Conservation (phyloP, 805 yeast species). For the Candida stauntonica region DNA sequence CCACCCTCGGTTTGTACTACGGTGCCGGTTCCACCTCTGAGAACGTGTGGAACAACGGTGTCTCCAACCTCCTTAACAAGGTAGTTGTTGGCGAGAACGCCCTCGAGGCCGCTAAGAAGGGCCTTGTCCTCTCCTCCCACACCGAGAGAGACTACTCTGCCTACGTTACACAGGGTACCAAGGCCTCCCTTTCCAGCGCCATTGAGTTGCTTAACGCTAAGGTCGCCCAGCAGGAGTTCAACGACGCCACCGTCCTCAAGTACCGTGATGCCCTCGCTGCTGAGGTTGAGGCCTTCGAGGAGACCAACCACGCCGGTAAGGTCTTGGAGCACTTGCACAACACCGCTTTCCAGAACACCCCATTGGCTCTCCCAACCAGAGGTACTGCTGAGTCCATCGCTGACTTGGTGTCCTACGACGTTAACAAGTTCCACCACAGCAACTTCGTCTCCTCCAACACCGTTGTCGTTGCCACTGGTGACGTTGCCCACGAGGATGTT, state of each 20-base stretch:
- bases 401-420: slow-evolving; percentile 54
- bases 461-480: slow-evolving; percentile 70
- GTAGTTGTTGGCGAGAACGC: slow-evolving; percentile 37
- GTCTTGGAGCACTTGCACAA: slow-evolving; percentile 74
- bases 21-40: slow-evolving; percentile 81
- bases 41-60: slow-evolving; percentile 79
- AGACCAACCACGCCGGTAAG: slow-evolving; percentile 45
- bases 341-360: slow-evolving; percentile 83
- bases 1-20: slow-evolving; percentile 65
- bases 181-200: slow-evolving; percentile 48
- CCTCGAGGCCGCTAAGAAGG: slow-evolving; percentile 40
- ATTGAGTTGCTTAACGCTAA: slow-evolving; percentile 45
- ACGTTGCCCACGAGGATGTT: slow-evolving; percentile 62
- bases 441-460: slow-evolving; percentile 60
- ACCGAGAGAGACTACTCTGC: slow-evolving; percentile 64
- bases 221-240: slow-evolving; percentile 33
- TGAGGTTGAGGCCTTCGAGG: slow-evolving; percentile 52
- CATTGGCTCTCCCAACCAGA: slow-evolving; percentile 68
- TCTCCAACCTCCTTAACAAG: slow-evolving; percentile 58
- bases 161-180: slow-evolving; percentile 50
- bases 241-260: slow-evolving; percentile 42
- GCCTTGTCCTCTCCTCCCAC: slow-evolving; percentile 51
- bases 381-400: slow-evolving; percentile 69
- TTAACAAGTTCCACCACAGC: slow-evolving; percentile 49
- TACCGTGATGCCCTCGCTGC: slow-evolving; percentile 43